A percentile compares a stretch with the other conserved stretches of the same genome.
These are phyloP conservation scores for Begonia masoniana DNA, from an alignment of 306 rosid genomes.

Conservation along the genomic window DNA sequence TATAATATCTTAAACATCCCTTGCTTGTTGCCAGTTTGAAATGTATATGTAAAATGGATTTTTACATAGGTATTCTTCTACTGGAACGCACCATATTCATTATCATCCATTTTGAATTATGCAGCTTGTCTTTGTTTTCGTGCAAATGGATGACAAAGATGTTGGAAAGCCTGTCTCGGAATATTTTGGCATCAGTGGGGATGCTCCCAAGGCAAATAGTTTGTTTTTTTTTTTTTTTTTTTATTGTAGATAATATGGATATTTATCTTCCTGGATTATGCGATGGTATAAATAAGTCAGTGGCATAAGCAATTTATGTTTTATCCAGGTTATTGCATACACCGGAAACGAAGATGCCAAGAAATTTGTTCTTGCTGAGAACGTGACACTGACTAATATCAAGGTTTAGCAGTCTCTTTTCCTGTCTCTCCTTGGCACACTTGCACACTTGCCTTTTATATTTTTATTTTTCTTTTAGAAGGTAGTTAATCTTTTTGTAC, in stretches of 20 bases:
- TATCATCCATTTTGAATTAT: neutral
- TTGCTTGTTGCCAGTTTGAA: neutral
- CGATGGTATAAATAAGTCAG: constrained; percentile 2
- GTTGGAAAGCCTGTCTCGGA: constrained; percentile 86
- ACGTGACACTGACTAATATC: constrained; percentile 46
- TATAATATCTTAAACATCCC: too few species aligned
- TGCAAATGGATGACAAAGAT: constrained; percentile 80
- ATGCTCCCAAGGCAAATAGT: constrained; percentile 56
- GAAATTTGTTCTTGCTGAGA: constrained; percentile 67
- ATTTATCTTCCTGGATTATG: neutral
- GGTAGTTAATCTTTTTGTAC: neutral
- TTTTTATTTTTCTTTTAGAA: neutral
- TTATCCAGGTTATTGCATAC: constrained; percentile 57
- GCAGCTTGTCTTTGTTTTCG: constrained; percentile 82
- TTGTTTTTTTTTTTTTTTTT: constrained; percentile 10
- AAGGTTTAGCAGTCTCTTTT: constrained; percentile 40
- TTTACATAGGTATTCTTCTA: neutral
- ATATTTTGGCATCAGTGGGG: constrained; percentile 73
- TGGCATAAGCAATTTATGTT: constrained; percentile 5
- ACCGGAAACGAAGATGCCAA: constrained; percentile 83
- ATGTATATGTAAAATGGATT: neutral
- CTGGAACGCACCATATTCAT: neutral
- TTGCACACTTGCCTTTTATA: neutral
- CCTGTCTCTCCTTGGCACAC: neutral
- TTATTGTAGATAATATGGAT: neutral